Conservation (phyloP, 2,329 filamentous ascomycete genomes). For the Zopfia rhizophila region DNA sequence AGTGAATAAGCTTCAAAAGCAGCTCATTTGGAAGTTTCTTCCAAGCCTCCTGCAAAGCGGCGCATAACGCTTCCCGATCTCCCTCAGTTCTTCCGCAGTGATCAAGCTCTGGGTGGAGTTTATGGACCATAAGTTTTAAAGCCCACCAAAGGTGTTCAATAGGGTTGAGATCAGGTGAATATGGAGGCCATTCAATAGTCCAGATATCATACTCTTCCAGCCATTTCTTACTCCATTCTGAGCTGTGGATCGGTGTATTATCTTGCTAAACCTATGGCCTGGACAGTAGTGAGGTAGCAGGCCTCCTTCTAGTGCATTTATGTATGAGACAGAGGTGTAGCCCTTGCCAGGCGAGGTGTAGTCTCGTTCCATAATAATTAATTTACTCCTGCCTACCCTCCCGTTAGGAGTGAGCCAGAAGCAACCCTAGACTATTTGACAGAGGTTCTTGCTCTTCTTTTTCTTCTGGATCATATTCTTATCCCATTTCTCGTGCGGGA, state of each 20-base stretch:
- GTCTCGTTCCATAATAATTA: slow-evolving; percentile 23
- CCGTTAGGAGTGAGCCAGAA: slow-evolving; percentile 13
- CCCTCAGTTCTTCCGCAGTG: slow-evolving; percentile 6
- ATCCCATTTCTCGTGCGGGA: slow-evolving; percentile 3
- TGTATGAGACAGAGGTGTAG: slow-evolving; percentile 19
- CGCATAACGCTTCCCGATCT: slow-evolving; percentile 9
- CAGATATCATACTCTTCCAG: slow-evolving; percentile 22
- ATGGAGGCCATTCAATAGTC: slow-evolving; percentile 25
- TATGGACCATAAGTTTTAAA: slow-evolving; percentile 25
- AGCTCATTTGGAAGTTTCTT: slow-evolving; percentile 9
- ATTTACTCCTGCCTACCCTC: slow-evolving; percentile 4
- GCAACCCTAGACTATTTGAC: slow-evolving; percentile 11
- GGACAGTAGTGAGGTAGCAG: slow-evolving; percentile 8
- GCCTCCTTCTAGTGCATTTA: slow-evolving; percentile 11
- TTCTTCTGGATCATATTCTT: slow-evolving; percentile 3
- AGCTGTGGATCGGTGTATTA: slow-evolving; percentile 34
- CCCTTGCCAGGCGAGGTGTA: not conserved
- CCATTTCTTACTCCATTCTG: slow-evolving; percentile 14
- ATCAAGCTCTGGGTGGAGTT: slow-evolving; percentile 18
- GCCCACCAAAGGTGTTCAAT: slow-evolving; percentile 33
- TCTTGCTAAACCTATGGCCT: slow-evolving; percentile 28
- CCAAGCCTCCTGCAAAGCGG: slow-evolving; percentile 13
- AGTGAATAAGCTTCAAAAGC: slow-evolving; percentile 5
- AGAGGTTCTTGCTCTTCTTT: too few relatives aligned
- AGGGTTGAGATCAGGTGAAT: slow-evolving; percentile 36